Evolutionary conservation across 352 stramenopile genomes (phyloP).

Genomic region (Plasmopara halstedii): DNA sequence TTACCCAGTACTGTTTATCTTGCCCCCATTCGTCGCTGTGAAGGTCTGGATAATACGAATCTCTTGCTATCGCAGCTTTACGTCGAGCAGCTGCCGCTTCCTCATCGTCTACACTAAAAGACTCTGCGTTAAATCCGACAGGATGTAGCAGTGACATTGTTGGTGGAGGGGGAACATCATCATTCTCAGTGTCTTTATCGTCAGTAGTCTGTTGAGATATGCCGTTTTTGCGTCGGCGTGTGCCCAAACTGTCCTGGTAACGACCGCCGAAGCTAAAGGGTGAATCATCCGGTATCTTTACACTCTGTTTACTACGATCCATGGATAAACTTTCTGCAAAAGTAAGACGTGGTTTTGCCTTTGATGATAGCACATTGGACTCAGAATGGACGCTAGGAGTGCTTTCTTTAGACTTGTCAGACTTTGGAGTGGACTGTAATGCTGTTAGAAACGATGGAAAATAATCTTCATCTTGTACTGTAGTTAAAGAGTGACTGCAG

Average conservation of each 20-base stretch:
- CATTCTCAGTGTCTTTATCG: conserved; percentile 26
- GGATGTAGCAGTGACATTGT: conserved; percentile 49
- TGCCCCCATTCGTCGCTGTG: conserved; percentile 67
- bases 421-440: conserved; percentile 37
- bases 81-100: conserved; percentile 16
- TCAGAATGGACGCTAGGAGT: conserved; percentile 21
- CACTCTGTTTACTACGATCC: conserved; percentile 34
- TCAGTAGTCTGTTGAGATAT: conserved; percentile 9
- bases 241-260: conserved; percentile 39
- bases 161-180: conserved; percentile 49
- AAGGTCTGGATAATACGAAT: conserved; percentile 38
- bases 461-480: conserved; percentile 57
- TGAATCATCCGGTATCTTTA: conserved; percentile 42
- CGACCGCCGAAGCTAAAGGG: conserved; percentile 47
- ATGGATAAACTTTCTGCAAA: conserved; percentile 69
- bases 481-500: conserved; percentile 15
- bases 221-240: conserved; percentile 40
- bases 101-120: conserved; percentile 19
- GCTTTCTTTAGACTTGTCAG: conserved; percentile 51
- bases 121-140: conserved; percentile 30
- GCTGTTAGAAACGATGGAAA: conserved; percentile 68
- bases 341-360: conserved; percentile 36
- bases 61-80: conserved; percentile 13
- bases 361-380: conserved; percentile 19
- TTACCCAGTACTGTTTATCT: conserved; percentile 82